phyloP scores from a whole-genome alignment of 192 early-diverging fungal genomes.

The Bifiguratus adelaidae region DNA sequence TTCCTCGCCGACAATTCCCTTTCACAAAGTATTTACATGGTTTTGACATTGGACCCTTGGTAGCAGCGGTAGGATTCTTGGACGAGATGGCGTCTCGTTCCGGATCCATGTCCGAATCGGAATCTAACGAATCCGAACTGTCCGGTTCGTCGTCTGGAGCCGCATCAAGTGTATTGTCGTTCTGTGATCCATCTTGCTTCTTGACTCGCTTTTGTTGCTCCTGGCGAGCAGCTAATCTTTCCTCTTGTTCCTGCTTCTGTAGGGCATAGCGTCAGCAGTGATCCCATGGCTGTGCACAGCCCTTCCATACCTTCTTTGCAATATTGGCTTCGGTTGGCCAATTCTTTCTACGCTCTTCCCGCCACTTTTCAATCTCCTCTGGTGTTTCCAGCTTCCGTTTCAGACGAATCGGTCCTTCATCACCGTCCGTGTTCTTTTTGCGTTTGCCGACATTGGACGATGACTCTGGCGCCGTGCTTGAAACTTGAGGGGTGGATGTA shows the following conservation, averaged over 20 bases:
- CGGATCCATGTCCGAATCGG: slow-evolving; percentile 18
- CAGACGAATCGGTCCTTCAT: too few relatives aligned
- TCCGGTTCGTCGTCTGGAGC: too few relatives aligned
- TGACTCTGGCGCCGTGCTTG: too few relatives aligned
- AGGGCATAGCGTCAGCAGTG: background rate
- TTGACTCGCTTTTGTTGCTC: background rate
- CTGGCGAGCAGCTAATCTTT: background rate
- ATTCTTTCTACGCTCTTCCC: slow-evolving; percentile 64
- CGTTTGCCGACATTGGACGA: too few relatives aligned
- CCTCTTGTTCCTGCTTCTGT: background rate
- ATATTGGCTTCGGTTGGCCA: slow-evolving; percentile 71
- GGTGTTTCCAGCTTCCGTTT: slow-evolving; percentile 44
- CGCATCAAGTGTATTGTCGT: too few relatives aligned
- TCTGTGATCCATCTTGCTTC: background rate
- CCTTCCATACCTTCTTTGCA: slow-evolving; percentile 37
- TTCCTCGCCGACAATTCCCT: slow-evolving; percentile 26
- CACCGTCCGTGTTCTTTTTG: too few relatives aligned
- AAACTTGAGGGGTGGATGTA: too few relatives aligned
- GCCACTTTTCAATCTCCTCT: slow-evolving; percentile 77
- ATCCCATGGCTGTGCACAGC: background rate
- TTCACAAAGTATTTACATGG: slow-evolving; percentile 29
- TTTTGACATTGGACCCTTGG: slow-evolving; percentile 13
- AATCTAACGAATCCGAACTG: background rate
- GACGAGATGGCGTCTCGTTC: slow-evolving; percentile 32
- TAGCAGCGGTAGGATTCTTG: slow-evolving; percentile 28